Evolutionary conservation across 176 grass and related monocot species (phyloP).

Genomic region (Ensete glaucum): DNA sequence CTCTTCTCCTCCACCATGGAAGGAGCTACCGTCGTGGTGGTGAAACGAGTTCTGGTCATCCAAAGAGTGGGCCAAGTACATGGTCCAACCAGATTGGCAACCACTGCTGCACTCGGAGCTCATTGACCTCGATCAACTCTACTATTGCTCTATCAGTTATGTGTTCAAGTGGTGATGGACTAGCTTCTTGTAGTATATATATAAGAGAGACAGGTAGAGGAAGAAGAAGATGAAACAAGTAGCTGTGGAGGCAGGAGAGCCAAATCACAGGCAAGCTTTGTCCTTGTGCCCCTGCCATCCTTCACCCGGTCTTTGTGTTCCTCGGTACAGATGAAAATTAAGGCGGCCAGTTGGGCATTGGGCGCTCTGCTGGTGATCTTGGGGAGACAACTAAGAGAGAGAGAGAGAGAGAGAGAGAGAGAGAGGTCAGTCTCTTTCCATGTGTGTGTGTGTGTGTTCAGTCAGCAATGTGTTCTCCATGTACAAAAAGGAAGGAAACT

Average conservation of each 20-base stretch:
- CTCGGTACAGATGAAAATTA: conserved; percentile 28
- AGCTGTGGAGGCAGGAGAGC: neutral
- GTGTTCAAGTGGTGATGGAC: neutral
- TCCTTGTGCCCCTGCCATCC: conserved; percentile 21
- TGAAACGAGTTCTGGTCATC: conserved; percentile 15
- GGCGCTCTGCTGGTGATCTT: conserved; percentile 6
- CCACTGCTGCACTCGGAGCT: conserved; percentile 90
- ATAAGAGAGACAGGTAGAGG: neutral
- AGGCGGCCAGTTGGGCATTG: conserved; percentile 19
- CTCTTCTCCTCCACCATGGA: neutral
- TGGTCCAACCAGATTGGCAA: conserved; percentile 94
- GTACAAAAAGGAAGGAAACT: too few relatives aligned
- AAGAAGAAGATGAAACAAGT: neutral
- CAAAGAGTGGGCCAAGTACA: conserved; percentile 63
- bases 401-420: neutral
- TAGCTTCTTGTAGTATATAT: too few relatives aligned
- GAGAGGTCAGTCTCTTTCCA: too few relatives aligned
- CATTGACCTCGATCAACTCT: neutral
- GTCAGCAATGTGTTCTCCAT: too few relatives aligned
- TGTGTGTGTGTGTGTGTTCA: too few relatives aligned
- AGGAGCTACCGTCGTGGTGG: neutral
- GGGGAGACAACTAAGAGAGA: conserved; percentile 9
- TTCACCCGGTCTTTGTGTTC: conserved; percentile 2
- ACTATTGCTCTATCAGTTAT: too few relatives aligned
- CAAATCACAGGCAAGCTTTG: conserved; percentile 16